phyloP scores from a whole-genome alignment of 441 rosid species.

The Eruca vesicaria region DNA sequence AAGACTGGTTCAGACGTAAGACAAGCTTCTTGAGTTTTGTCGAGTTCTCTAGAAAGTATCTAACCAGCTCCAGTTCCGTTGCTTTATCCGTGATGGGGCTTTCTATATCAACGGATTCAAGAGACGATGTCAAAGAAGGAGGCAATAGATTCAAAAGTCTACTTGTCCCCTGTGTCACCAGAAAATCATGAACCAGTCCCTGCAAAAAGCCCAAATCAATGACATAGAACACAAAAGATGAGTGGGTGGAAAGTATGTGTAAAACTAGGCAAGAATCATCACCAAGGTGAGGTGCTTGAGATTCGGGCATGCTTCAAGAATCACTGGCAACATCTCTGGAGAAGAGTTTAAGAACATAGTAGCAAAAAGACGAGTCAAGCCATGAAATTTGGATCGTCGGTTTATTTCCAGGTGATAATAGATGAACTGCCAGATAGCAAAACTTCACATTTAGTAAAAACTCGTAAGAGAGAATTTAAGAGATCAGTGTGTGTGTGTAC shows the following conservation, averaged over 20 bases:
- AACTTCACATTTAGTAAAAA: background rate
- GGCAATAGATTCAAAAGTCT: background rate
- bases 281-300: constrained; percentile 24
- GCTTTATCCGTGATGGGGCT: constrained; percentile 3
- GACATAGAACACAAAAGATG: background rate
- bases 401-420: background rate
- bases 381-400: background rate
- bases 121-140: background rate
- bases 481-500: background rate
- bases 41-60: constrained; percentile 11
- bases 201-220: background rate
- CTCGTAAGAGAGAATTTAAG: background rate
- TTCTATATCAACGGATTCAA: background rate
- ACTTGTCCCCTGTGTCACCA: constrained; percentile 6
- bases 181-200: constrained; percentile 8
- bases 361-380: background rate
- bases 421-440: background rate
- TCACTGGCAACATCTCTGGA: constrained; percentile 11
- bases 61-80: constrained; percentile 9
- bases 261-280: background rate
- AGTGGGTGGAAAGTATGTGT: background rate
- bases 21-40: constrained; percentile 7
- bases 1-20: constrained; percentile 10
- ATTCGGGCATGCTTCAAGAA: constrained; percentile 19
- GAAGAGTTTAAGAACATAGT: constrained; percentile 9